Evolutionary conservation across 2,329 filamentous ascomycete species (phyloP).

Genomic region (Verruconis gallopava): DNA sequence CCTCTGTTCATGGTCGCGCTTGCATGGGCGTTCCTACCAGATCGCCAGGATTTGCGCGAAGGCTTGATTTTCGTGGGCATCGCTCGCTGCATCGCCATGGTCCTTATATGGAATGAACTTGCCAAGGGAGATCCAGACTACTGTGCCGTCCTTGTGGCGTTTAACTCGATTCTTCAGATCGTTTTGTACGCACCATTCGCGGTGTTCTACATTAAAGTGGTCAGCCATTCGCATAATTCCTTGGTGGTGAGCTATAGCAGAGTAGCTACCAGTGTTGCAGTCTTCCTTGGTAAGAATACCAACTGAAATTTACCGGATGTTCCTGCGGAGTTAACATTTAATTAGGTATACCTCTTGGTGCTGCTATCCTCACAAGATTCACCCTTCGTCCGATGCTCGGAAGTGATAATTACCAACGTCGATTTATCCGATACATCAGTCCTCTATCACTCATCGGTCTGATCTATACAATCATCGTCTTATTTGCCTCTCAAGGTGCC

Average conservation of each 20-base stretch:
- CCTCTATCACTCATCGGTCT: constrained; percentile 73
- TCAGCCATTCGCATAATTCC: constrained; percentile 39
- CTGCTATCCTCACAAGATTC: constrained; percentile 65
- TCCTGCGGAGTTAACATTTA: not conserved
- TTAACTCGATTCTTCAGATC: constrained; percentile 36
- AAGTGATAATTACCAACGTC: constrained; percentile 48
- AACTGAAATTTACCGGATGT: not conserved
- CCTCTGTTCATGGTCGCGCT: constrained; percentile 69
- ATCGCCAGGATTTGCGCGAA: constrained; percentile 36
- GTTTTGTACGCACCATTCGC: constrained; percentile 35
- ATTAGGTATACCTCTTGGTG: constrained; percentile 57
- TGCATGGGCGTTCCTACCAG: constrained; percentile 44
- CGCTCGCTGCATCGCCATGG: constrained; percentile 79
- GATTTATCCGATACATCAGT: constrained; percentile 56
- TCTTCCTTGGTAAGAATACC: constrained; percentile 50
- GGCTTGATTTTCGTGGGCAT: constrained; percentile 74
- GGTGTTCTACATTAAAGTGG: constrained; percentile 48
- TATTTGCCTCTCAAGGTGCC: constrained; percentile 70
- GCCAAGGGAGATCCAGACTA: constrained; percentile 70
- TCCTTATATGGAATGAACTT: constrained; percentile 64
- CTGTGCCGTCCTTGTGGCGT: constrained; percentile 49
- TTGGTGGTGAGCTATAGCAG: constrained; percentile 43
- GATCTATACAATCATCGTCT: constrained; percentile 72
- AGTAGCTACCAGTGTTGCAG: constrained; percentile 68
- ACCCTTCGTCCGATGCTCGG: constrained; percentile 42